Percentiles rank a stretch among this genome's conserved stretches.
Conservation (phyloP, 2,329 filamentous ascomycete genomes). For the Pseudogymnoascus sp. region DNA sequence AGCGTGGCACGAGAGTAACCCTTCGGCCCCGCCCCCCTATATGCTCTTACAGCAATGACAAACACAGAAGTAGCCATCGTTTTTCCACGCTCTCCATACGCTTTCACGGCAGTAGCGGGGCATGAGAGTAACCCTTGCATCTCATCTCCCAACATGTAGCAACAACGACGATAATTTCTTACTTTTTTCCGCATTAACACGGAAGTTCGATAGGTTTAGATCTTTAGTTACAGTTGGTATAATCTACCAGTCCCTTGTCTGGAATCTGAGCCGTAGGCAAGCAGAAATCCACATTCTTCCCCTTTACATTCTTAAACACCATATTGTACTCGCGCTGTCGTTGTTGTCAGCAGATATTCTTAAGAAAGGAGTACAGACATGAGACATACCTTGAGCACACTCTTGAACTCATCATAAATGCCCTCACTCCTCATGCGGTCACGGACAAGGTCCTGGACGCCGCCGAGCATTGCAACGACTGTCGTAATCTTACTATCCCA, state of each 20-base stretch:
- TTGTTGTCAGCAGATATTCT: background rate
- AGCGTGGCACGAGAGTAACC: too few species aligned
- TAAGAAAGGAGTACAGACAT: background rate
- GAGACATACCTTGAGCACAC: conserved; percentile 8
- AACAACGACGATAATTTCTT: background rate
- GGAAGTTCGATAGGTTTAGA: background rate
- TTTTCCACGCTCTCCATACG: too few species aligned
- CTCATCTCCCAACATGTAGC: too few species aligned
- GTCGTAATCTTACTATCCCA: conserved; percentile 41
- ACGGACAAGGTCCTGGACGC: conserved; percentile 34
- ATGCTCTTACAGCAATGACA: too few species aligned
- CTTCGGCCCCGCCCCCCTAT: too few species aligned
- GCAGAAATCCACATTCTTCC: conserved; percentile 12
- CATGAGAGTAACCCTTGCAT: too few species aligned
- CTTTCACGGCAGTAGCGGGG: too few species aligned
- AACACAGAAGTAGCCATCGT: too few species aligned
- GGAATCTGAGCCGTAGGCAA: conserved; percentile 8
- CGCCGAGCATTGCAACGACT: conserved; percentile 34
- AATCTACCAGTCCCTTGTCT: conserved; percentile 9
- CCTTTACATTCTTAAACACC: conserved; percentile 12
- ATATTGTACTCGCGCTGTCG: conserved; percentile 9
- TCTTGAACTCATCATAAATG: conserved; percentile 34
- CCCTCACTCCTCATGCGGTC: conserved; percentile 33
- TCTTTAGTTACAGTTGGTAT: conserved; percentile 12
- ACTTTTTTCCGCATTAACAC: background rate